Percentiles rank a stretch among this genome's conserved stretches.
Evolutionary conservation across 2,329 filamentous ascomycete species (phyloP).

Genomic region (Colletotrichum sansevieriae): DNA sequence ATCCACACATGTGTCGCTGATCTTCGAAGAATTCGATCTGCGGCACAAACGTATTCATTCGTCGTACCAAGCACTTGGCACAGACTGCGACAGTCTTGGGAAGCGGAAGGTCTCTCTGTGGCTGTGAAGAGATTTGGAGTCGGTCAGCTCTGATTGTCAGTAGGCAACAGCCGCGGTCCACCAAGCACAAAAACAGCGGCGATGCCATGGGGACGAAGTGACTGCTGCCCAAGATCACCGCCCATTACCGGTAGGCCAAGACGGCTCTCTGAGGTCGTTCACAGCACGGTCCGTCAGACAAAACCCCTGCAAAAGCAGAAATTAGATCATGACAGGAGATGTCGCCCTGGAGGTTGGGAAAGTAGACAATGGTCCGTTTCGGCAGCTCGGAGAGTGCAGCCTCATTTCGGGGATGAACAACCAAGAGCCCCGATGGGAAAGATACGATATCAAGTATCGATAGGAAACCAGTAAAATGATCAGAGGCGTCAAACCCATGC

Average conservation of each 20-base stretch:
- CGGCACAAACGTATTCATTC: no score
- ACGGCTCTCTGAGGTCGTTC: neutral
- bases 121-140: no score
- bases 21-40: no score
- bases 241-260: no score
- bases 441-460: neutral
- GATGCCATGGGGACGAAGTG: no score
- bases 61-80: no score
- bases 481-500: neutral
- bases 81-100: no score
- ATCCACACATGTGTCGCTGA: no score
- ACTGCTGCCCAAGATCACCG: no score
- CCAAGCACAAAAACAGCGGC: no score
- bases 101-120: no score
- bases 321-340: neutral
- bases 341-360: neutral
- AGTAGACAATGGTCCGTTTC: neutral
- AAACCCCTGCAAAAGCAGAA: neutral
- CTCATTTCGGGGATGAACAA: conserved; percentile 5
- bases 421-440: neutral
- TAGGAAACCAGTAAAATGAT: neutral
- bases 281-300: neutral
- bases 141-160: neutral
- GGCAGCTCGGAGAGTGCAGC: conserved; percentile 2
- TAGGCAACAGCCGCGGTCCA: no score